Conservation (phyloP, 306 rosid genomes). For the Fagus sylvatica region DNA sequence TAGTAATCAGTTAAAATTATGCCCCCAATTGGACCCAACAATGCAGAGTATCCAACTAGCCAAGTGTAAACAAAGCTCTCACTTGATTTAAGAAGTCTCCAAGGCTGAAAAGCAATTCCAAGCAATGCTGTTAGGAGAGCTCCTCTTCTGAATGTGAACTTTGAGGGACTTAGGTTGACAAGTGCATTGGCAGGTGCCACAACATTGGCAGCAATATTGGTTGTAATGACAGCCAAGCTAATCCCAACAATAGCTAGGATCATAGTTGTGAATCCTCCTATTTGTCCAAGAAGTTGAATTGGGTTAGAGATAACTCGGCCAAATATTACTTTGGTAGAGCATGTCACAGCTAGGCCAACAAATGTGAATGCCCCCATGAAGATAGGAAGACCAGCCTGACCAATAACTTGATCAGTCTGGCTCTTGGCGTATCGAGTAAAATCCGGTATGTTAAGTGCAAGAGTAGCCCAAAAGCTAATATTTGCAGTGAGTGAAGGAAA, state of each 20-base stretch:
- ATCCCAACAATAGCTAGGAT: slow-evolving; percentile 72
- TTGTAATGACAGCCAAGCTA: slow-evolving; percentile 73
- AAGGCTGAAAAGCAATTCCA: slow-evolving; percentile 87
- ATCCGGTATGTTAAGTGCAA: slow-evolving; percentile 89
- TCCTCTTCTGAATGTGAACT: slow-evolving; percentile 72
- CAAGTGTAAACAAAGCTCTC: slow-evolving; percentile 91
- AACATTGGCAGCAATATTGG: slow-evolving; percentile 90
- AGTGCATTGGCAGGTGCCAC: slow-evolving; percentile 96
- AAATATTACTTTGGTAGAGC: slow-evolving; percentile 73
- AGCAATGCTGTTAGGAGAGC: slow-evolving; percentile 70
- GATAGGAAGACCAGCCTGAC: slow-evolving; percentile 83
- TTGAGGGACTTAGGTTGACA: slow-evolving; percentile 68
- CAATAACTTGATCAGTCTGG: slow-evolving; percentile 75
- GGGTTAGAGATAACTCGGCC: slow-evolving; percentile 78
- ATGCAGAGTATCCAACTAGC: slow-evolving; percentile 88
- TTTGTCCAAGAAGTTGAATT: slow-evolving; percentile 64
- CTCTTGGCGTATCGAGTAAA: slow-evolving; percentile 74
- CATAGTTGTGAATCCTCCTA: slow-evolving; percentile 73
- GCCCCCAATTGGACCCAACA: slow-evolving; percentile 85
- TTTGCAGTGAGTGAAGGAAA: slow-evolving; percentile 90
- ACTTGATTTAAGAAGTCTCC: slow-evolving; percentile 88
- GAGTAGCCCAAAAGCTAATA: slow-evolving; percentile 84
- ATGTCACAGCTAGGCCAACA: slow-evolving; percentile 84
- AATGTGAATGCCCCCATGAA: slow-evolving; percentile 89
- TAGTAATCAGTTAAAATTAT: slow-evolving; percentile 76